Conservation (phyloP, 139 green algal genomes). For the Tetraselmis chui region DNA sequence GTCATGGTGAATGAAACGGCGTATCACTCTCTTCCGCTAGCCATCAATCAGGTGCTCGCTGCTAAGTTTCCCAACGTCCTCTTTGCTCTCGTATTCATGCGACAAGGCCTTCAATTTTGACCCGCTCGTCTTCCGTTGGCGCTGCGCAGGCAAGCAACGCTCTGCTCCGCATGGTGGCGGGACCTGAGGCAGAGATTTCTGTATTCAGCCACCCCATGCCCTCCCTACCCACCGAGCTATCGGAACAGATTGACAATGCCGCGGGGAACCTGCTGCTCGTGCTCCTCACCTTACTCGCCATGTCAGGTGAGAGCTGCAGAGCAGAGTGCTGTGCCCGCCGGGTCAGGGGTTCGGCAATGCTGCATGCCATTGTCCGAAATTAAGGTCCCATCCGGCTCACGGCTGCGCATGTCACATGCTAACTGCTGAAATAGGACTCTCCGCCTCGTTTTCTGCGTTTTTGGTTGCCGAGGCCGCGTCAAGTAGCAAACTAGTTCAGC, state of each 20-base stretch:
- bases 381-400: too few species aligned
- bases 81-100: too few species aligned
- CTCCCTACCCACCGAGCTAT: slow-evolving; percentile 31
- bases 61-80: too few species aligned
- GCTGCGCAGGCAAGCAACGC: slow-evolving; percentile 27
- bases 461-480: slow-evolving; percentile 26
- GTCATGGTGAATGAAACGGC: not conserved
- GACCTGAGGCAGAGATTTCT: slow-evolving; percentile 16
- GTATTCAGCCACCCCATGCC: slow-evolving; percentile 37
- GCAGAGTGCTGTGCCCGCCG: too few species aligned
- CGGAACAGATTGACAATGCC: slow-evolving; percentile 6
- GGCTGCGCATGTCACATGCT: too few species aligned
- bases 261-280: slow-evolving; percentile 11
- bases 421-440: too few species aligned
- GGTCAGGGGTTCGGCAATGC: too few species aligned
- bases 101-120: too few species aligned
- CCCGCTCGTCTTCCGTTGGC: too few species aligned
- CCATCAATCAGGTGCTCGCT: not conserved
- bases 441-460: slow-evolving; percentile 54
- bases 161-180: slow-evolving; percentile 29
- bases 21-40: not conserved
- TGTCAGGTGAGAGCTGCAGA: too few species aligned
- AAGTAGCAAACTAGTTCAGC: not conserved
- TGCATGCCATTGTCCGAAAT: too few species aligned
- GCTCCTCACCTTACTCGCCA: not conserved